Evolutionary conservation across 1,139 yeast species (phyloP), one percentile per base, ranked within the genome.

Genomic region (Hansenula lynferdii): DNA sequence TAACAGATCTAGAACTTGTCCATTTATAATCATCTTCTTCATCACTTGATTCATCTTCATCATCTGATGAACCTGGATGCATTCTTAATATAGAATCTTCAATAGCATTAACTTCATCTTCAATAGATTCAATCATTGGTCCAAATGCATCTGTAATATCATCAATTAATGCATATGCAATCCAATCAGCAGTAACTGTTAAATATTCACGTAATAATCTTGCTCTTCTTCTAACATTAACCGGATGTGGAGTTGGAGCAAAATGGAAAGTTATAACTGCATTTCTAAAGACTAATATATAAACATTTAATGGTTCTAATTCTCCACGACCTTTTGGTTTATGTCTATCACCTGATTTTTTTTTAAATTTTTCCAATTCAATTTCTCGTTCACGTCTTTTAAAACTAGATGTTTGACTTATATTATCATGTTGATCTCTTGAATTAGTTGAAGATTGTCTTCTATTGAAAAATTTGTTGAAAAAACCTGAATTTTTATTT

Each of bases 91-190:
- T 92, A 8, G 90, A 84, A 57, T 92, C 97, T 53, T 92, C 98
- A 43, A 92, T 92, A 14, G 79, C 72, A 57, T 89, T 89, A 11
- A 92, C 95, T 53, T 92, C 98, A 40, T 82, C 86, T 57, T 92
- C 97, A 38, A 92, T 87, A 34, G 92, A 78, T 43, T 86, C 95
- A 49, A 92, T 90, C 81, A 92, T 80, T 1, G 98, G 98, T 0
- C 95, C 97, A 69, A 87, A 92, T 0, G 95, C 94, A 67, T 92
- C 98, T 1, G 97, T 90, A 46, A 92, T 87, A 59, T 92, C 97
- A 66, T 92, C 98, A 55, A 92, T 89, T 47, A 92, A 68, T 0
- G 98, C 98, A 64, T 92, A 92, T 4, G 96, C 92, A 36, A 92
- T 83, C 98, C 98, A 92, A 61, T 92, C 98, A 0, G 97, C 80